Conservation (phyloP, 202 grass and related monocot species). For the Zoysia matrella region DNA sequence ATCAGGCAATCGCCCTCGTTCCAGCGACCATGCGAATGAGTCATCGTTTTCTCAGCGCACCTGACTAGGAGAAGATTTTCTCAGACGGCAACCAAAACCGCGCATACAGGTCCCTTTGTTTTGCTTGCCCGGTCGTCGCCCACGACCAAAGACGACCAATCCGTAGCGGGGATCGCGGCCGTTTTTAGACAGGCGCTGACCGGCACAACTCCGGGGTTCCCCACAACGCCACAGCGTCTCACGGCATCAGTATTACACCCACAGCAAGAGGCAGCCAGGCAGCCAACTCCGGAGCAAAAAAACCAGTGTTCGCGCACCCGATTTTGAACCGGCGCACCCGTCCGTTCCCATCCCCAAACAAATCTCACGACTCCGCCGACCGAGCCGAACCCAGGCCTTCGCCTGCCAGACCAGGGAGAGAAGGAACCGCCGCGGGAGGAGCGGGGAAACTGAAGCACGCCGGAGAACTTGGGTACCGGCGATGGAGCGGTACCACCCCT, state of each 20-base stretch:
- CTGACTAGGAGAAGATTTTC: conserved; percentile 11
- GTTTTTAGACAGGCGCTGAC: conserved; percentile 26
- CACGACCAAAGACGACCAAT: conserved; percentile 41
- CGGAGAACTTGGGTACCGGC: conserved; percentile 9
- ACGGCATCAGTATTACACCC: background rate
- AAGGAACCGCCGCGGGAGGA: conserved; percentile 38
- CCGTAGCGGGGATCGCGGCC: background rate
- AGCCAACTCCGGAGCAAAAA: background rate
- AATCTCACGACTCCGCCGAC: no score
- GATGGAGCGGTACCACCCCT: conserved; percentile 55
- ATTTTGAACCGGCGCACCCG: no score
- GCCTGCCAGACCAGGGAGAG: no score
- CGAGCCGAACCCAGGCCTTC: no score
- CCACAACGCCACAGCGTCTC: no score
- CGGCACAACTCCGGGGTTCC: no score
- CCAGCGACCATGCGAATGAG: conserved; percentile 31
- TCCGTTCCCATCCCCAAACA: no score
- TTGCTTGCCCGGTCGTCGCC: conserved; percentile 21
- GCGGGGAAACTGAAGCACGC: conserved; percentile 33
- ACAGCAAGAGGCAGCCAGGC: background rate
- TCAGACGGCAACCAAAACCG: conserved; percentile 25
- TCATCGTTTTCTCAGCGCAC: background rate
- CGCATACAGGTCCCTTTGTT: background rate
- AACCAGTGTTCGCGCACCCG: no score
- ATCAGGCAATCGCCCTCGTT: background rate